Evolutionary conservation across 2,329 filamentous ascomycete genomes (phyloP).

Genomic region (Kalmusia sp.): DNA sequence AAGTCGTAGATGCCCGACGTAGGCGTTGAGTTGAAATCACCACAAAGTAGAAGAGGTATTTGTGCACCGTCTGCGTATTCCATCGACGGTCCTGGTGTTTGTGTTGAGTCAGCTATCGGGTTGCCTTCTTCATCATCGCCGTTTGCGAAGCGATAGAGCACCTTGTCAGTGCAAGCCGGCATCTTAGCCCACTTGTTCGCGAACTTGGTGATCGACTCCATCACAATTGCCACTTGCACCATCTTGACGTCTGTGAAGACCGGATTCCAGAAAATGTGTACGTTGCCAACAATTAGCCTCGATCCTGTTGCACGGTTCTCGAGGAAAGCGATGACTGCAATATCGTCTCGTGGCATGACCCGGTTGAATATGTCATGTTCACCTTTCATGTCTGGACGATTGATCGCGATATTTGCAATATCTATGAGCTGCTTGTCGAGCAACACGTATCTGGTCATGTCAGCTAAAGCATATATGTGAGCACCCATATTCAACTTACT

Average conservation of each 20-base stretch:
- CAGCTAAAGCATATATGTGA: slow-evolving; percentile 11
- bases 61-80: slow-evolving; percentile 86
- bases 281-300: slow-evolving; percentile 89
- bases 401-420: slow-evolving; percentile 90
- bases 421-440: slow-evolving; percentile 95
- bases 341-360: slow-evolving; percentile 98
- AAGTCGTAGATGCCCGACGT: slow-evolving; percentile 92
- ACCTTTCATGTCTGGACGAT: slow-evolving; percentile 94
- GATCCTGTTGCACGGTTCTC: slow-evolving; percentile 92
- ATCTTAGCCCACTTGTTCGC: slow-evolving; percentile 84
- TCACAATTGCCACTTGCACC: slow-evolving; percentile 92
- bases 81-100: slow-evolving; percentile 78
- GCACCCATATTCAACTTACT: slow-evolving; percentile 61
- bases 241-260: slow-evolving; percentile 92
- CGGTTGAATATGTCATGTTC: slow-evolving; percentile 98
- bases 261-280: slow-evolving; percentile 95
- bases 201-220: slow-evolving; percentile 88
- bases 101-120: slow-evolving; percentile 58
- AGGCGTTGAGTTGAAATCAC: slow-evolving; percentile 92
- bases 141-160: slow-evolving; percentile 55
- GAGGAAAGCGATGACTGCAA: slow-evolving; percentile 89
- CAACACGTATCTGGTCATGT: slow-evolving; percentile 68
- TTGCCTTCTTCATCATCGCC: slow-evolving; percentile 58
- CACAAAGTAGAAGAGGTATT: slow-evolving; percentile 89
- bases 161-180: slow-evolving; percentile 84